Evolutionary conservation across 148 eudicot species (phyloP).

Genomic region (Diospyros lotus): DNA sequence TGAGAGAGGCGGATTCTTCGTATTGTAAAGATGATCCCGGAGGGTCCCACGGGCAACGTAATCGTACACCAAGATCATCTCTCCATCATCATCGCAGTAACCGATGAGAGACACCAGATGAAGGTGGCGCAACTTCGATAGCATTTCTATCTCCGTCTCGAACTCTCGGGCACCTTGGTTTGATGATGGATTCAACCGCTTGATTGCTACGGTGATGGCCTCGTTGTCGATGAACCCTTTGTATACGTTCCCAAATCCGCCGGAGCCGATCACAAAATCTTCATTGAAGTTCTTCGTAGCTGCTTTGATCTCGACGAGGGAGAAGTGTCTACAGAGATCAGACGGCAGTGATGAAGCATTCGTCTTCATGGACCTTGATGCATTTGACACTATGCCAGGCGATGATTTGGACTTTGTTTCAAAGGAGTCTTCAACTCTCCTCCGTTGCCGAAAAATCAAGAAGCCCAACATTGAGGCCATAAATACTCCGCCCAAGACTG

Average conservation of each 20-base stretch:
- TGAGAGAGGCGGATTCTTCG: background rate
- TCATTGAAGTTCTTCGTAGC: conserved; percentile 1
- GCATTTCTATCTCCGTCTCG: background rate
- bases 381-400: background rate
- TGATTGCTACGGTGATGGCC: background rate
- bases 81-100: background rate
- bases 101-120: conserved; percentile 6
- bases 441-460: conserved; percentile 13
- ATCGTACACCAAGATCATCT: conserved; percentile 6
- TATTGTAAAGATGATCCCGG: conserved; percentile 4
- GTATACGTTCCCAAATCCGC: conserved; percentile 4
- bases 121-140: background rate
- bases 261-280: background rate
- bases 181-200: conserved; percentile 1
- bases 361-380: no score
- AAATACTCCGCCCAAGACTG: background rate
- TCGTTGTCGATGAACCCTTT: background rate
- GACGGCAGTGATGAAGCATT: background rate
- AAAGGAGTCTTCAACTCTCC: background rate
- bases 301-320: background rate
- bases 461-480: background rate
- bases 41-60: conserved; percentile 5
- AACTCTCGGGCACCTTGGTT: conserved; percentile 3
- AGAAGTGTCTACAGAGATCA: background rate
- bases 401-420: background rate